Percentiles rank a stretch among this genome's conserved stretches.
These are phyloP conservation scores for Lecanicillium sp. DNA, from an alignment of 2,329 filamentous ascomycete species.

Conservation along the genomic window DNA sequence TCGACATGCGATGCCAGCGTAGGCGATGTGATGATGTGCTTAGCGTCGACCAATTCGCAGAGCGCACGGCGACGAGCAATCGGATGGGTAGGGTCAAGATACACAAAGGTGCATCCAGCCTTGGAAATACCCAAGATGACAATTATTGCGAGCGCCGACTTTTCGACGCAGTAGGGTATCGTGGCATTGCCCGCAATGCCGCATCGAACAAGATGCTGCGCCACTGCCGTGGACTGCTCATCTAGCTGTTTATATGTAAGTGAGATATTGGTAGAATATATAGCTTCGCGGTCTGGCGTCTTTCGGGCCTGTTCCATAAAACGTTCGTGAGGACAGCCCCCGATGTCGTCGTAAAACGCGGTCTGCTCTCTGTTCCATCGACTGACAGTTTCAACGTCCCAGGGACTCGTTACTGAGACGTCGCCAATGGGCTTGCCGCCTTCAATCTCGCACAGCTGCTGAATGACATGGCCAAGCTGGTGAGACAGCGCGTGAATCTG, in stretches of 20 bases:
- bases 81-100: slow-evolving; percentile 4
- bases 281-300: slow-evolving; percentile 9
- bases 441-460: slow-evolving; percentile 1
- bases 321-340: slow-evolving; percentile 11
- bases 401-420: background rate
- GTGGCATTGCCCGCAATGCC: background rate
- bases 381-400: background rate
- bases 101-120: slow-evolving; percentile 12
- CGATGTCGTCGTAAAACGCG: background rate
- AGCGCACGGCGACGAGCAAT: background rate
- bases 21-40: background rate
- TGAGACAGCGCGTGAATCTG: slow-evolving; percentile 3
- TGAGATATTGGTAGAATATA: slow-evolving; percentile 17
- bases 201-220: background rate
- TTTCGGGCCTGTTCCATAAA: slow-evolving; percentile 8
- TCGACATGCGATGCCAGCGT: background rate
- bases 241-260: slow-evolving; percentile 11
- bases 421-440: background rate
- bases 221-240: background rate
- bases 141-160: slow-evolving; percentile 12
- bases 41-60: background rate
- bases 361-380: slow-evolving; percentile 1
- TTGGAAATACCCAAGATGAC: slow-evolving; percentile 11
- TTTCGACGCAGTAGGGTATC: slow-evolving; percentile 12
- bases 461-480: slow-evolving; percentile 11